phyloP scores from a whole-genome alignment of 1,284 basidiomycete species.

The Puccinia horiana region DNA sequence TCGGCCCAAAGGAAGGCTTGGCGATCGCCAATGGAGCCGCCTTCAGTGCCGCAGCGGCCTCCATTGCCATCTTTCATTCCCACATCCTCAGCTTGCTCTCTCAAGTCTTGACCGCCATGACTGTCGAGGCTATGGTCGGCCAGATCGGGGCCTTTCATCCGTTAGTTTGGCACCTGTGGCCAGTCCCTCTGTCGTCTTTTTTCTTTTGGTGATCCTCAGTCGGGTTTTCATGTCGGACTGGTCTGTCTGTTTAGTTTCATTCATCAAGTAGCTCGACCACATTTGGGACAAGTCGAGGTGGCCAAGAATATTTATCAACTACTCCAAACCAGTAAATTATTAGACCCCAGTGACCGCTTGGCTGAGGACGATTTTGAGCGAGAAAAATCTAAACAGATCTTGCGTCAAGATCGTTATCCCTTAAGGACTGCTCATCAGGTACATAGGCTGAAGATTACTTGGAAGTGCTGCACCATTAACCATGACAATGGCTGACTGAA shows the following conservation, averaged over 20 bases:
- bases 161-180: constrained; percentile 35
- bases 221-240: no score
- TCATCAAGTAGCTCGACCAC: constrained; percentile 73
- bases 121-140: constrained; percentile 77
- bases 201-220: not conserved
- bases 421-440: constrained; percentile 73
- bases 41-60: constrained; percentile 66
- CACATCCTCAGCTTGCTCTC: constrained; percentile 71
- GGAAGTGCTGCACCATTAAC: not conserved
- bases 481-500: not conserved
- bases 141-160: constrained; percentile 72
- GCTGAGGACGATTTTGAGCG: constrained; percentile 67
- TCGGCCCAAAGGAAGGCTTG: constrained; percentile 78
- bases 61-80: constrained; percentile 68
- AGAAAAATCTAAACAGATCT: constrained; percentile 66
- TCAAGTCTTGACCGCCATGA: constrained; percentile 78
- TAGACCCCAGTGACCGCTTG: constrained; percentile 64
- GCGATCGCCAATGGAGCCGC: constrained; percentile 80
- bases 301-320: constrained; percentile 71
- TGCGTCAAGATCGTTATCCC: constrained; percentile 76
- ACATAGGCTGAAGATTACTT: not conserved
- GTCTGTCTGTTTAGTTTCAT: constrained; percentile 64
- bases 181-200: no score
- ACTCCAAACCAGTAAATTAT: constrained; percentile 72
- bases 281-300: constrained; percentile 78